Conservation (phyloP, 148 eudicot species). For the Agrostemma githago region DNA sequence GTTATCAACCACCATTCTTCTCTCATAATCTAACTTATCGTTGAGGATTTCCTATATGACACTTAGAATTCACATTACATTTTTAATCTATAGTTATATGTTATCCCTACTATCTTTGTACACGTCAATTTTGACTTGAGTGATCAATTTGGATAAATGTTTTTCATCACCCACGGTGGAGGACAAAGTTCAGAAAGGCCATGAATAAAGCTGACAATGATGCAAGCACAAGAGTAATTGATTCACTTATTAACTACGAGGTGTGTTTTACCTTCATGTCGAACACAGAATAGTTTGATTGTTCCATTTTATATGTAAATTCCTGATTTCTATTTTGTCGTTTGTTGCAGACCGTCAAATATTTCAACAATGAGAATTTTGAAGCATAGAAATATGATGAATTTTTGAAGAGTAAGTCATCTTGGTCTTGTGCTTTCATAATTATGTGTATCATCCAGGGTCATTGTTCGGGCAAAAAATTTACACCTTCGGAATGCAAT, state of each 20-base stretch:
- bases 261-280: constrained; percentile 29
- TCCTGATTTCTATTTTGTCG: not conserved
- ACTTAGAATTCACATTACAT: not conserved
- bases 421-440: constrained; percentile 15
- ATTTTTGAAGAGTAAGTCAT: constrained; percentile 72
- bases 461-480: no score
- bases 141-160: not conserved
- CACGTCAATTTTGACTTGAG: not conserved
- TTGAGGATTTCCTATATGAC: not conserved
- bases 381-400: constrained; percentile 87
- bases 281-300: not conserved
- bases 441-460: not conserved
- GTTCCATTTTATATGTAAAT: not conserved
- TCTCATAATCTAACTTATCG: not conserved
- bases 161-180: constrained; percentile 59
- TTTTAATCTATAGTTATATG: not conserved
- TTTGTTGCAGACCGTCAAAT: constrained; percentile 78
- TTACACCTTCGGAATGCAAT: no score
- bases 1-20: not conserved
- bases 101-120: not conserved
- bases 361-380: constrained; percentile 83
- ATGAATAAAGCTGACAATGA: constrained; percentile 99
- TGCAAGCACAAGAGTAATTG: constrained; percentile 91
- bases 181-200: constrained; percentile 89
- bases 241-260: constrained; percentile 95